Conservation (phyloP, 805 yeast genomes). For the Zygotorulaspora florentina region DNA sequence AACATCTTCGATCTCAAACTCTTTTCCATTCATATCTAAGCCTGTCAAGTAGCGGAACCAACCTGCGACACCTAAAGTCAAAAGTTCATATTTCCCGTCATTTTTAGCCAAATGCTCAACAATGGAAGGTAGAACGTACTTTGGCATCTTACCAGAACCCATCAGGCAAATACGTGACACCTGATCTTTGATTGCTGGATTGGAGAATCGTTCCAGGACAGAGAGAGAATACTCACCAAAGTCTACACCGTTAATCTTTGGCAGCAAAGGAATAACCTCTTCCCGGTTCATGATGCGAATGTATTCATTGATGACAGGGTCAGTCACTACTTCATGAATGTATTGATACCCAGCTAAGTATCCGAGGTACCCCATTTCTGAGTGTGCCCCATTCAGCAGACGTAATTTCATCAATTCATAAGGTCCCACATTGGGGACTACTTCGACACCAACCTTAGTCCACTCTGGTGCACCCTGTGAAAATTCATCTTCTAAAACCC, state of each 20-base stretch:
- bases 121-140: constrained; percentile 11
- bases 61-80: constrained; percentile 10
- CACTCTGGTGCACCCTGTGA: constrained; percentile 9
- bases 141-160: constrained; percentile 14
- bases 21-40: constrained; percentile 6
- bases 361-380: constrained; percentile 10
- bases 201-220: constrained; percentile 9
- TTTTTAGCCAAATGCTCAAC: constrained; percentile 6
- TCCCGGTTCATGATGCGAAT: constrained; percentile 7
- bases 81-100: constrained; percentile 6
- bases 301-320: constrained; percentile 8
- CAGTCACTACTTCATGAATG: constrained; percentile 9
- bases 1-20: constrained; percentile 7
- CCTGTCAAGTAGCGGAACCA: constrained; percentile 13
- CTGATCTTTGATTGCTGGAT: constrained; percentile 10
- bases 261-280: constrained; percentile 10
- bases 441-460: constrained; percentile 8
- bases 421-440: constrained; percentile 8
- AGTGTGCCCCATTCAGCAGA: constrained; percentile 9
- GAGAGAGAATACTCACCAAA: constrained; percentile 8
- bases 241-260: constrained; percentile 8
- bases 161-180: constrained; percentile 10
- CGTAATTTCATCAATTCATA: constrained; percentile 11
- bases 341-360: constrained; percentile 8
- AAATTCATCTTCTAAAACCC: constrained; percentile 10